Conservation (phyloP, 1,284 basidiomycete genomes). For the Hemileia vastatrix region DNA sequence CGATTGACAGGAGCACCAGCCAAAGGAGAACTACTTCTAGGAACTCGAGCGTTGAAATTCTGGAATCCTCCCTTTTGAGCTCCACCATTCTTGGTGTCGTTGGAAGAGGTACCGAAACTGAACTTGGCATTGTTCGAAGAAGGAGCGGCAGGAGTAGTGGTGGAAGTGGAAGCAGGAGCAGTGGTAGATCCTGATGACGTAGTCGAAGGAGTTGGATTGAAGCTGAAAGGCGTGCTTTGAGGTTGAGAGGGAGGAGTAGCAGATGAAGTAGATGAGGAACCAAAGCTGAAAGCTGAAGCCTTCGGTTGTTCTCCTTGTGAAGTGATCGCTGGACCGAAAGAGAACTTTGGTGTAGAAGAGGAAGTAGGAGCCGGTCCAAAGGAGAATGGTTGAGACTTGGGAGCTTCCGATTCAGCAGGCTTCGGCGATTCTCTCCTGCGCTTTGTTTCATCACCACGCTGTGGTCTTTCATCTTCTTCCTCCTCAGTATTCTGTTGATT, state of each 20-base stretch:
- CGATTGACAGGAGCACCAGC: conserved; percentile 29
- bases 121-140: not conserved
- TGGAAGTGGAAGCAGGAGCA: not conserved
- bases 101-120: not conserved
- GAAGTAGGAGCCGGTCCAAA: not conserved
- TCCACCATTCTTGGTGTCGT: not conserved
- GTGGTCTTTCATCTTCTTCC: not conserved
- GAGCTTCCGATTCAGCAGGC: not conserved
- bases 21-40: conserved; percentile 32
- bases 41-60: conserved; percentile 30
- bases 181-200: no score
- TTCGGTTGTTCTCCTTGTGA: no score
- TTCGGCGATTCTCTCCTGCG: not conserved
- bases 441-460: not conserved
- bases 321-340: not conserved
- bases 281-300: not conserved
- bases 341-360: not conserved
- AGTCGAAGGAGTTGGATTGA: not conserved
- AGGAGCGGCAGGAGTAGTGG: not conserved
- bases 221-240: not conserved
- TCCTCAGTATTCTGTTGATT: not conserved
- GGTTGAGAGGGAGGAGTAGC: not conserved
- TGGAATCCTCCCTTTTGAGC: conserved; percentile 16
- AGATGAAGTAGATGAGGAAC: not conserved
- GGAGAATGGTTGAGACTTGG: not conserved